Percentiles rank a stretch among this genome's conserved stretches.
phyloP scores from a whole-genome alignment of 2,329 filamentous ascomycete genomes.

The Chaetothyriales sp. region DNA sequence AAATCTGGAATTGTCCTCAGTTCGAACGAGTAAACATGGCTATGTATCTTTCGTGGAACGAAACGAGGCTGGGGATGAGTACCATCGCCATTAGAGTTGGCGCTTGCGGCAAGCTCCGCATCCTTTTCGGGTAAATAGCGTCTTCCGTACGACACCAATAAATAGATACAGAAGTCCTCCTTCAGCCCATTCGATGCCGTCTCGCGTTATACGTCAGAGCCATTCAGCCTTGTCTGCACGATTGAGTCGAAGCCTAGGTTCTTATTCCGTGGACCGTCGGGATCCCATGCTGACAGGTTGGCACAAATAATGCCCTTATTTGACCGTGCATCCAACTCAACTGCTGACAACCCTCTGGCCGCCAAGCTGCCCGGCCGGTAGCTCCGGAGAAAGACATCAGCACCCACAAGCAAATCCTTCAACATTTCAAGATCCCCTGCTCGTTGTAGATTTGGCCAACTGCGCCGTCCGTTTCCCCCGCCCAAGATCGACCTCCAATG shows the following conservation, averaged over 20 bases:
- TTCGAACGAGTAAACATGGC: neutral
- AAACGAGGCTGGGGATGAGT: too few relatives aligned
- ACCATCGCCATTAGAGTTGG: too few relatives aligned
- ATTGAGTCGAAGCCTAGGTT: slow-evolving; percentile 43
- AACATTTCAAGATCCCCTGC: slow-evolving; percentile 19
- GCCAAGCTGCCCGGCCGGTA: slow-evolving; percentile 38
- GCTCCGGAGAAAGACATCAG: slow-evolving; percentile 34
- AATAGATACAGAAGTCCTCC: too few relatives aligned
- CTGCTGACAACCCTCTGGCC: slow-evolving; percentile 28
- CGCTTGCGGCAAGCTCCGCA: too few relatives aligned
- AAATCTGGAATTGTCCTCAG: neutral
- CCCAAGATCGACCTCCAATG: slow-evolving; percentile 24
- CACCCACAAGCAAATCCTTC: slow-evolving; percentile 21
- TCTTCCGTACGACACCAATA: too few relatives aligned
- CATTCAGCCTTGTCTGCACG: slow-evolving; percentile 28
- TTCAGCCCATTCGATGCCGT: too few relatives aligned
- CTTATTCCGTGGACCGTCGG: slow-evolving; percentile 32
- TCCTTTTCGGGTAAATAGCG: too few relatives aligned
- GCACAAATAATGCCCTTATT: slow-evolving; percentile 38
- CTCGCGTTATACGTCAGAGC: too few relatives aligned
- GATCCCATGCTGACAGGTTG: slow-evolving; percentile 41
- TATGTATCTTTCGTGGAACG: too few relatives aligned
- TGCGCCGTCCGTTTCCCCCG: slow-evolving; percentile 27
- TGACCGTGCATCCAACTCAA: slow-evolving; percentile 23
- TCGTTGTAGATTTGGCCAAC: slow-evolving; percentile 24